phyloP scores from a whole-genome alignment of 306 rosid species.

The Cicer bijugum region DNA sequence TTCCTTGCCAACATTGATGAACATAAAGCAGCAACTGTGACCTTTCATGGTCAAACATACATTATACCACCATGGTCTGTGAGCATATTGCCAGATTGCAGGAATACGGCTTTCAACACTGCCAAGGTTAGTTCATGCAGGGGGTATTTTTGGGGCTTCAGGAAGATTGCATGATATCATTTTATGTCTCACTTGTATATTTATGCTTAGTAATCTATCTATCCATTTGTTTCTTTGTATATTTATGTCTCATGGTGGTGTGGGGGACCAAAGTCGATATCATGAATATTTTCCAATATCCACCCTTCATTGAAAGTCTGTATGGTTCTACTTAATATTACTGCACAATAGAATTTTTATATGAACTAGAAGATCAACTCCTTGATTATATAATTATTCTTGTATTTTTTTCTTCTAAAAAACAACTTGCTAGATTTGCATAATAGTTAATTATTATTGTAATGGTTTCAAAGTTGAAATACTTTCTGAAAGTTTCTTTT shows the following conservation, averaged over 20 bases:
- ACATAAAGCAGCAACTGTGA: conserved; percentile 62
- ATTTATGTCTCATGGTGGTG: background rate
- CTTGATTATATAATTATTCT: no score
- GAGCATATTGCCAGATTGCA: conserved; percentile 93
- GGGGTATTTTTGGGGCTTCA: conserved; percentile 17
- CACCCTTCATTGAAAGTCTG: background rate
- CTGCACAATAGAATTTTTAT: no score
- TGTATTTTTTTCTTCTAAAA: no score
- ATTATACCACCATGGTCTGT: conserved; percentile 94
- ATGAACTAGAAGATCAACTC: no score
- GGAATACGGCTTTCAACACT: conserved; percentile 73
- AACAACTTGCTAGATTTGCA: no score
- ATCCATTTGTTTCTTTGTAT: background rate
- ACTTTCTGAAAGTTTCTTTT: no score
- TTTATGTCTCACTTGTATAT: conserved; percentile 18
- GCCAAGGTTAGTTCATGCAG: conserved; percentile 74
- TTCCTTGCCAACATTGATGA: conserved; percentile 96
- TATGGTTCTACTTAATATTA: background rate
- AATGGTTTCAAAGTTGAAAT: no score
- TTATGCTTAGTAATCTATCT: background rate
- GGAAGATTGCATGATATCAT: conserved; percentile 30
- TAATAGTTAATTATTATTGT: no score
- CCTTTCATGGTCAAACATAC: conserved; percentile 77
- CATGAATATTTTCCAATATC: conserved; percentile 4
- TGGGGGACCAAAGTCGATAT: background rate